Evolutionary conservation across 1,139 yeast genomes (phyloP).

Genomic region (Pichia kudriavzevii): DNA sequence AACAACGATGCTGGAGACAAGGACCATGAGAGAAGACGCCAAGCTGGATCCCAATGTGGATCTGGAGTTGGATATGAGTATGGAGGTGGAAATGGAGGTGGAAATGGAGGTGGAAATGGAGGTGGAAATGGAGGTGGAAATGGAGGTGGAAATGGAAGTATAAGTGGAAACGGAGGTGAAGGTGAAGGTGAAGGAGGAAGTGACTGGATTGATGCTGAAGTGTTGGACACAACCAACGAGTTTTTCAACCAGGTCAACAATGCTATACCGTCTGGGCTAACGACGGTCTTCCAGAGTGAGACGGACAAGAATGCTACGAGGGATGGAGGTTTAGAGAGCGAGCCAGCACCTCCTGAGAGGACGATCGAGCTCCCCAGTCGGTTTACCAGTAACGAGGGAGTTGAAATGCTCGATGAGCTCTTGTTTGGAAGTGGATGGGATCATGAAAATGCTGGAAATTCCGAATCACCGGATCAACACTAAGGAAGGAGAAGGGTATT

Average conservation of each 20-base stretch:
- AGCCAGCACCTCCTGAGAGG: neutral
- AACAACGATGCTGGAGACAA: too few species aligned
- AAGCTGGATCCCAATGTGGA: too few species aligned
- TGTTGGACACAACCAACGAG: conserved; percentile 11
- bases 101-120: too few species aligned
- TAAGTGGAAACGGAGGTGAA: neutral
- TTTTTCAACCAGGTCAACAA: conserved; percentile 17
- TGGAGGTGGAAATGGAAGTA: neutral
- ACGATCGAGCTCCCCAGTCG: neutral
- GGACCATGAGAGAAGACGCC: too few species aligned
- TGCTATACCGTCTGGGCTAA: conserved; percentile 27
- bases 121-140: neutral
- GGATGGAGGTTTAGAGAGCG: neutral
- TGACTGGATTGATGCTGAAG: conserved; percentile 4
- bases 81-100: too few species aligned
- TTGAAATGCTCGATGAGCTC: conserved; percentile 13
- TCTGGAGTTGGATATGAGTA: too few species aligned
- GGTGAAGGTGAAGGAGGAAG: neutral
- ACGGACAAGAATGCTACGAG: conserved; percentile 15
- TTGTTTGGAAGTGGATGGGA: conserved; percentile 14
- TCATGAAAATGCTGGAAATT: conserved; percentile 3
- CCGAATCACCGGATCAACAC: too few species aligned
- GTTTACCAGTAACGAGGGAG: conserved; percentile 7
- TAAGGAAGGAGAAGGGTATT: too few species aligned
- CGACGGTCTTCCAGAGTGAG: conserved; percentile 25